Conservation (phyloP, 2,329 filamentous ascomycete species). For the Chrysoporthe austroafricana region DNA sequence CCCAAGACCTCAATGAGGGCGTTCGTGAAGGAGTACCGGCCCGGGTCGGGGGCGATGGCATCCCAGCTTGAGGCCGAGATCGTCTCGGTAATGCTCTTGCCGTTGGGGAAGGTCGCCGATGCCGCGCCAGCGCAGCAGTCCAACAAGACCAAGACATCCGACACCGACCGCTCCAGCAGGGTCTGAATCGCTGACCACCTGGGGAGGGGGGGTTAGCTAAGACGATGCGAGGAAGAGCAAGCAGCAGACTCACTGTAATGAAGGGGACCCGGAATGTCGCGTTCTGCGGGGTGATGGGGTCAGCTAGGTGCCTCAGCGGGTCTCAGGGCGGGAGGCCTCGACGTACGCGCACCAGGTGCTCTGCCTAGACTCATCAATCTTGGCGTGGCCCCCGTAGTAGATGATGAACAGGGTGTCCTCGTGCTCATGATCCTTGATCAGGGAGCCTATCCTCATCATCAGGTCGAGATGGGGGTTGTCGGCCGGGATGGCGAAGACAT, state of each 20-base stretch:
- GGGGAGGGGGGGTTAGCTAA: constrained; percentile 40
- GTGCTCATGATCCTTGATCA: constrained; percentile 61
- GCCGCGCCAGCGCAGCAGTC: constrained; percentile 65
- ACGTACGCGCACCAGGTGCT: constrained; percentile 60
- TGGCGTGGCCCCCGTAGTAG: constrained; percentile 64
- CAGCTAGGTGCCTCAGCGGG: constrained; percentile 29
- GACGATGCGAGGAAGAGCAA: constrained; percentile 12
- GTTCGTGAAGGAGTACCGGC: constrained; percentile 63
- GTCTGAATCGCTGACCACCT: constrained; percentile 64
- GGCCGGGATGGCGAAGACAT: constrained; percentile 61
- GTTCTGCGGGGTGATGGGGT: constrained; percentile 38
- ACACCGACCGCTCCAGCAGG: constrained; percentile 58
- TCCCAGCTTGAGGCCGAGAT: constrained; percentile 67
- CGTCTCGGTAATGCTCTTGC: constrained; percentile 63
- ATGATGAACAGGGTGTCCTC: constrained; percentile 60
- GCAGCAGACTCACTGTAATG: constrained; percentile 51
- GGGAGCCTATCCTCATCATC: constrained; percentile 59
- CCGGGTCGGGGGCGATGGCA: constrained; percentile 62
- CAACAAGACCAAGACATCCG: constrained; percentile 61
- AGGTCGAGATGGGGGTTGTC: constrained; percentile 62
- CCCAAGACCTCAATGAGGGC: constrained; percentile 62
- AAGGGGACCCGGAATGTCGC: constrained; percentile 55
- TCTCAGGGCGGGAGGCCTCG: background rate
- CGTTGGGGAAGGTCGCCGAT: constrained; percentile 61
- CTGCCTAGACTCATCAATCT: constrained; percentile 62